Base-by-base conservation (phyloP, 1,139 yeast genomes). In the Pichia sp. region DNA sequence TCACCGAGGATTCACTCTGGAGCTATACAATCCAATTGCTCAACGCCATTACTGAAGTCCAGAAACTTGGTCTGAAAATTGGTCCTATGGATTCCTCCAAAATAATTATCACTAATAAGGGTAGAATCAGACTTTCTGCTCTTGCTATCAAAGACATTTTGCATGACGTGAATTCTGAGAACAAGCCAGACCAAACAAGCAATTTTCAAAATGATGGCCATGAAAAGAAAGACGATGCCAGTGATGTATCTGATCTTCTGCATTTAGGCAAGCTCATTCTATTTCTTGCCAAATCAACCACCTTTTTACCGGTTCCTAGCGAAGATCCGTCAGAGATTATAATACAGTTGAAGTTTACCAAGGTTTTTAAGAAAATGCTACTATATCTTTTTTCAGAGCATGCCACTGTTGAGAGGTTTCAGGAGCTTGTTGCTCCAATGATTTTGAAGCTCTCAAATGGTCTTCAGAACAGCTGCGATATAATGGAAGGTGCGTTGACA, bases 1-100 rank as follows among this genome's bases (percentile, higher is more conserved):
- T 85, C 4, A 74, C 80, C 0, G 91, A 81, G 52, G 72, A 75
- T 14, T 54, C 73, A 16, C 59, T 91, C 36, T 88, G 96, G 96
- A 60, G 62, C 24, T 84, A 85, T 51, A 60, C 83, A 37, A 68
- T 78, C 18, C 97, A 91, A 60, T 59, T 91, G 22, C 64, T 80
- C 8, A 72, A 74, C 48, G 96, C 87, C 0, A 55, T 87, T 29
- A 59, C 66, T 15, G 66, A 71, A 4, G 69, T 82, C 11, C 97
- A 88, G 58, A 64, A 64, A 4, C 63, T 66, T 15, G 74, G 72
- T 1, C 62, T 88, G 33, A 74, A 80, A 1, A 79, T 84, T 2
- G 71, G 93, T 34, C 61, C 74, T 1, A 56, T 70, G 6, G 77
- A 80, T 42, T 67, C 81, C 41, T 70, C 77, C 32, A 84, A 84